Percentiles rank a stretch among this genome's conserved stretches.
Evolutionary conservation across 2,329 filamentous ascomycete species (phyloP).

Genomic region (Pseudogymnoascus sp.): DNA sequence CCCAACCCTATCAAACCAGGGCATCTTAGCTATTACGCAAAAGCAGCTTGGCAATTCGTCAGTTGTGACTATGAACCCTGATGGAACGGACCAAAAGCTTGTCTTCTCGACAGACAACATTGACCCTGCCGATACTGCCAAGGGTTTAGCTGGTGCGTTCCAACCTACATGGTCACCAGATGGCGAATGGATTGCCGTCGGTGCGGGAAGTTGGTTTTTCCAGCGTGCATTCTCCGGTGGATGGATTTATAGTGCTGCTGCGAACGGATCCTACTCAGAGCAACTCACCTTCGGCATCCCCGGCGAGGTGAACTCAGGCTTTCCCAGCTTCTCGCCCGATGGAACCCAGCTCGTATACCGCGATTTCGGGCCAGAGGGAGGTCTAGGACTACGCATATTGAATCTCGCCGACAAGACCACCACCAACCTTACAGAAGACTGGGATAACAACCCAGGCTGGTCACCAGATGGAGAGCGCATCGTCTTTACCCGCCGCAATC

Average conservation of each 20-base stretch:
- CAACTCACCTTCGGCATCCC: conserved; percentile 29
- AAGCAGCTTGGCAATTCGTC: conserved; percentile 36
- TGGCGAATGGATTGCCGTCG: conserved; percentile 32
- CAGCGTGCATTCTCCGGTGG: conserved; percentile 22
- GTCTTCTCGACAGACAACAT: conserved; percentile 21
- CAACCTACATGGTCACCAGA: conserved; percentile 34
- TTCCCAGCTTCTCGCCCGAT: conserved; percentile 34
- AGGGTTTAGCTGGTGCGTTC: conserved; percentile 33
- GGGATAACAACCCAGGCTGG: conserved; percentile 34
- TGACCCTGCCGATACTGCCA: conserved; percentile 16
- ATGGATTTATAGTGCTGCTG: conserved; percentile 16
- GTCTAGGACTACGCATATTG: conserved; percentile 30
- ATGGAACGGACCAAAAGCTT: conserved; percentile 22
- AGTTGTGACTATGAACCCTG: conserved; percentile 28
- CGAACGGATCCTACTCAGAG: conserved; percentile 21
- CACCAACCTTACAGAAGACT: conserved; percentile 30
- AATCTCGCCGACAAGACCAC: conserved; percentile 23
- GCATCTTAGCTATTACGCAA: conserved; percentile 30
- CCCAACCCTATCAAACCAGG: conserved; percentile 24
- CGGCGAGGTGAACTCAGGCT: conserved; percentile 31
- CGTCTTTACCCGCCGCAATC: conserved; percentile 32
- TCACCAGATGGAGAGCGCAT: conserved; percentile 33
- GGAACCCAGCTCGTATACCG: conserved; percentile 32
- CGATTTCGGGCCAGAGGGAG: conserved; percentile 22
- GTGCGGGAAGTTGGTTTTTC: conserved; percentile 35